phyloP scores from a whole-genome alignment of 306 rosid genomes.

The Dalbergia oliveri region DNA sequence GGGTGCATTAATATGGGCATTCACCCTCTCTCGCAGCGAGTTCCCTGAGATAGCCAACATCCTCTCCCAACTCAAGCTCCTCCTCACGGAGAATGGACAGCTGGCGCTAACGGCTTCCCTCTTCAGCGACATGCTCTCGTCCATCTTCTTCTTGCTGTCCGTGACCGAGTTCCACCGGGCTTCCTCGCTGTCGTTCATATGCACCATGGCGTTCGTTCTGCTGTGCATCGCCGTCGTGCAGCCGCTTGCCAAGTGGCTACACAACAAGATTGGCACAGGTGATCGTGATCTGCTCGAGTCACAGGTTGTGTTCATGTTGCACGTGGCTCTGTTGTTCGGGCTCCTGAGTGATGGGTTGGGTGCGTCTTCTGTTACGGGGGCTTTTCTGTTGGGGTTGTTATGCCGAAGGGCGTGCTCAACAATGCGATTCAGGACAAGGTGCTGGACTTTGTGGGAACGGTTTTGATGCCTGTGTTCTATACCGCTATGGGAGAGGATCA shows the following conservation, averaged over 20 bases:
- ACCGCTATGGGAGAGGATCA: slow-evolving; percentile 39
- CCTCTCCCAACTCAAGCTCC: slow-evolving; percentile 50
- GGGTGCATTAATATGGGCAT: slow-evolving; percentile 53
- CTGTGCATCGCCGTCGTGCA: background rate
- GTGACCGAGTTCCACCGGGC: background rate
- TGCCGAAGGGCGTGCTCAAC: slow-evolving; percentile 48
- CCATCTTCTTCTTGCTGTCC: slow-evolving; percentile 27
- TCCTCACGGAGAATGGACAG: slow-evolving; percentile 55
- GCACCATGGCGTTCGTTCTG: background rate
- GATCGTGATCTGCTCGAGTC: slow-evolving; percentile 41
- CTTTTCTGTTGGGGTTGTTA: slow-evolving; percentile 48
- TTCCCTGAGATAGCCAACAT: slow-evolving; percentile 51
- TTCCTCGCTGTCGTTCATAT: background rate
- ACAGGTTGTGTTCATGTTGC: slow-evolving; percentile 42
- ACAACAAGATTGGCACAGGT: background rate
- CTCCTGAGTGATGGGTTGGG: slow-evolving; percentile 45
- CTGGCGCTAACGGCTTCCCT: slow-evolving; percentile 50
- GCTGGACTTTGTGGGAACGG: slow-evolving; percentile 44
- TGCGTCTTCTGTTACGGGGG: slow-evolving; percentile 42
- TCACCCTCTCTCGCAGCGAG: slow-evolving; percentile 52
- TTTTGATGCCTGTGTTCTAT: slow-evolving; percentile 55
- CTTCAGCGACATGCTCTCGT: slow-evolving; percentile 43
- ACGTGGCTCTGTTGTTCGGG: slow-evolving; percentile 45
- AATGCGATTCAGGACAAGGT: slow-evolving; percentile 50
- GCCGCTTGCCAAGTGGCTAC: slow-evolving; percentile 42